These are phyloP conservation scores for Hericium rajendrae DNA, from an alignment of 768 basidiomycete species.

Conservation along the genomic window DNA sequence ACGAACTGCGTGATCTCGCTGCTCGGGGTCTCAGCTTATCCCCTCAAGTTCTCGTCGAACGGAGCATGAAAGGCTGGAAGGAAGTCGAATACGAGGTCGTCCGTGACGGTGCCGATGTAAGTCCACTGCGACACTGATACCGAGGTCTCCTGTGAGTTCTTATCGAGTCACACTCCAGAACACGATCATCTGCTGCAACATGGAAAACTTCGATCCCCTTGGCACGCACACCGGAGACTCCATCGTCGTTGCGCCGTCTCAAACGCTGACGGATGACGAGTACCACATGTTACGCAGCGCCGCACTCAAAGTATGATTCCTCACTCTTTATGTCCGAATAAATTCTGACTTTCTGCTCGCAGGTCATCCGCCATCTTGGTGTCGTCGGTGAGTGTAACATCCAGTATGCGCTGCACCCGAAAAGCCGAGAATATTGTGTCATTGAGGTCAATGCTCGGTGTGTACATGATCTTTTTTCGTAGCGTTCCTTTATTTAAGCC, in stretches of 20 bases:
- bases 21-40: constrained; percentile 85
- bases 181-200: constrained; percentile 99
- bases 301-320: constrained; percentile 76
- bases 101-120: constrained; percentile 90
- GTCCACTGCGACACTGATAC: constrained; percentile 21
- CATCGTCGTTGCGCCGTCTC: constrained; percentile 97
- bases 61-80: constrained; percentile 99
- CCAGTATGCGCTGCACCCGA: constrained; percentile 95
- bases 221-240: constrained; percentile 99
- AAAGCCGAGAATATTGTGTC: constrained; percentile 89
- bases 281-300: constrained; percentile 99
- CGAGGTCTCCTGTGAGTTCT: background rate
- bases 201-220: constrained; percentile 99
- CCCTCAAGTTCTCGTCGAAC: constrained; percentile 95
- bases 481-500: background rate
- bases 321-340: background rate
- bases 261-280: constrained; percentile 94
- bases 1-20: constrained; percentile 89
- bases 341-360: background rate
- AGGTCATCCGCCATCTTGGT: constrained; percentile 68
- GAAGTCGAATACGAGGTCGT: constrained; percentile 99
- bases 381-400: constrained; percentile 96
- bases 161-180: constrained; percentile 40
- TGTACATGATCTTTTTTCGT: constrained; percentile 14
- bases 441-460: constrained; percentile 96